These are phyloP conservation scores for Globisporangium apiculatum DNA, from an alignment of 352 stramenopile species.

Conservation along the genomic window DNA sequence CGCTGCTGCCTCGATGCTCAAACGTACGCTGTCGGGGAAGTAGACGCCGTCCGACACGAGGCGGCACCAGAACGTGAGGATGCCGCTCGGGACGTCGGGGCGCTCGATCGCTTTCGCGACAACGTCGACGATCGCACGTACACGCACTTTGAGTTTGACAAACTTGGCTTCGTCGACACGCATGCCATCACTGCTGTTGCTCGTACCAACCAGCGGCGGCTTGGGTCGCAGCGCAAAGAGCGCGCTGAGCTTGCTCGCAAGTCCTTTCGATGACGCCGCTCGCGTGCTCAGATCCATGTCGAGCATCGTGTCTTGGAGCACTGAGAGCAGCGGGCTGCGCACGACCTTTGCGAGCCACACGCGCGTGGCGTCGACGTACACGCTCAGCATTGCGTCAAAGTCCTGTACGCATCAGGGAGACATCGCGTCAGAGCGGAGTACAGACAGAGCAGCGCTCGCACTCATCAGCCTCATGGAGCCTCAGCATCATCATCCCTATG, in stretches of 20 bases:
- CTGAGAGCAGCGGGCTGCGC: conserved; percentile 32
- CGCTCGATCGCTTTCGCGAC: conserved; percentile 43
- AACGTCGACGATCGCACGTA: conserved; percentile 45
- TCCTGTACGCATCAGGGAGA: conserved; percentile 19
- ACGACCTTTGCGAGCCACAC: conserved; percentile 53
- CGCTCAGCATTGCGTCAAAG: conserved; percentile 47
- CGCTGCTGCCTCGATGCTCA: too few relatives aligned
- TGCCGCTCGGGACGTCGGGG: conserved; percentile 37
- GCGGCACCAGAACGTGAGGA: conserved; percentile 51
- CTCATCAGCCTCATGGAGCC: too few relatives aligned
- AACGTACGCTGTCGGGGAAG: conserved; percentile 45
- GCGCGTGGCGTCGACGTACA: conserved; percentile 64
- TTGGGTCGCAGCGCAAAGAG: conserved; percentile 24
- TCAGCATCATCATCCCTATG: too few relatives aligned
- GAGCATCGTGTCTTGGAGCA: conserved; percentile 42
- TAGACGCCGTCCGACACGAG: conserved; percentile 56
- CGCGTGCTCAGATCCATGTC: conserved; percentile 37
- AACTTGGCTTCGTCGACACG: conserved; percentile 14
- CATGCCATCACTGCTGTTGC: neutral
- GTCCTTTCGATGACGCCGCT: conserved; percentile 22
- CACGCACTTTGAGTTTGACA: conserved; percentile 53
- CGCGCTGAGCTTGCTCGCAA: conserved; percentile 39
- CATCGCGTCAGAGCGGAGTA: neutral
- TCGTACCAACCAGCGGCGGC: neutral
- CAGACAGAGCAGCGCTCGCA: neutral